Evolutionary conservation across 2,329 filamentous ascomycete species (phyloP).

Genomic region (Fusarium dlaminii): DNA sequence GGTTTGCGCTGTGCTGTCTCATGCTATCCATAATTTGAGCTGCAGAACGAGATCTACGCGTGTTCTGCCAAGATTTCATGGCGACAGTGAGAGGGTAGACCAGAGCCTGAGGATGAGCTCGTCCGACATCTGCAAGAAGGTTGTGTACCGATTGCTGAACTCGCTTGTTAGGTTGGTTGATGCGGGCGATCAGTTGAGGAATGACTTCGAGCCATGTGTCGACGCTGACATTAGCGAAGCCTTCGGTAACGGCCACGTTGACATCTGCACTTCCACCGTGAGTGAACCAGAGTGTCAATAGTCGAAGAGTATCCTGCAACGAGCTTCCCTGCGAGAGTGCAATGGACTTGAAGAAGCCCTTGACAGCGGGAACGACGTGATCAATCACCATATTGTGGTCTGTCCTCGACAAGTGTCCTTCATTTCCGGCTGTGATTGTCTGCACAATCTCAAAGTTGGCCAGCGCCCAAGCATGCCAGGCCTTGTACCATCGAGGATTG

Average conservation of each 20-base stretch:
- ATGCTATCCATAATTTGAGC: slow-evolving; percentile 97
- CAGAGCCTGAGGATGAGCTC: slow-evolving; percentile 92
- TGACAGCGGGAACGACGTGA: slow-evolving; percentile 93
- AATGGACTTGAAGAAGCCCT: slow-evolving; percentile 98
- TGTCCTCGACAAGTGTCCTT: slow-evolving; percentile 55
- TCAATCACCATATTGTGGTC: slow-evolving; percentile 78
- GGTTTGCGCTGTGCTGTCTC: slow-evolving; percentile 89
- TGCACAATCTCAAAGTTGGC: slow-evolving; percentile 99
- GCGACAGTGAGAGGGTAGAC: slow-evolving; percentile 98
- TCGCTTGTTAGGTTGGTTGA: slow-evolving; percentile 92
- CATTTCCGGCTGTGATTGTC: slow-evolving; percentile 73
- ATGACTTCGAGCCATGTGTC: slow-evolving; percentile 99
- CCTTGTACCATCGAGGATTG: slow-evolving; percentile 97
- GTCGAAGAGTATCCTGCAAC: slow-evolving; percentile 89
- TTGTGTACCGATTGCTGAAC: slow-evolving; percentile 93
- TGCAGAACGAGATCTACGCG: slow-evolving; percentile 85
- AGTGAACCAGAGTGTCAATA: slow-evolving; percentile 95
- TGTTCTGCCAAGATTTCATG: slow-evolving; percentile 90
- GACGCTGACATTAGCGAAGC: slow-evolving; percentile 89
- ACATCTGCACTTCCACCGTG: slow-evolving; percentile 91
- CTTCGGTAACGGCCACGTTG: slow-evolving; percentile 86
- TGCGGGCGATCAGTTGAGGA: slow-evolving; percentile 94
- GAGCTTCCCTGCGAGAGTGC: slow-evolving; percentile 91
- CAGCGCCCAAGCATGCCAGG: slow-evolving; percentile 98
- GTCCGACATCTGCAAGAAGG: slow-evolving; percentile 89